Conservation (phyloP, 805 yeast genomes). For the Isabelozyma gotoi region DNA sequence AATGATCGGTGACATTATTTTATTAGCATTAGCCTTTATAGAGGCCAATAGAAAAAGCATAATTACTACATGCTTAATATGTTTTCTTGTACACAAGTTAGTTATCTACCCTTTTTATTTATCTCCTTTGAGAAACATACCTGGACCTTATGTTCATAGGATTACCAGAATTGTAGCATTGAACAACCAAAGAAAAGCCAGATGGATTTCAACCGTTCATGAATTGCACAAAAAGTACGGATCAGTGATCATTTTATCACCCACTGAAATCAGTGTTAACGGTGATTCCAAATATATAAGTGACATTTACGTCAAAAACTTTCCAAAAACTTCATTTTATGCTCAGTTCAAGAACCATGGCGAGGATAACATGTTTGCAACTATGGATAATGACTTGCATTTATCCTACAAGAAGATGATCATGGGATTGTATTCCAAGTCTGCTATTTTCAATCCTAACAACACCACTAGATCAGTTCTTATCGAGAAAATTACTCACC, state of each 20-base stretch:
- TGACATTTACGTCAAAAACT: conserved; percentile 56
- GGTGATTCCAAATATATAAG: conserved; percentile 49
- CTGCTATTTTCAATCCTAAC: conserved; percentile 28
- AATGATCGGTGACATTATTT: background rate
- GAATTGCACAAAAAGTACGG: conserved; percentile 57
- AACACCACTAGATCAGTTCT: conserved; percentile 26
- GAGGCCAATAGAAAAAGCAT: background rate
- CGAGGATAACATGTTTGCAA: conserved; percentile 55
- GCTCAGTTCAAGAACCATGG: conserved; percentile 60
- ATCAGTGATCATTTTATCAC: conserved; percentile 59
- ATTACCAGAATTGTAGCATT: conserved; percentile 36
- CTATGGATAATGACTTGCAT: conserved; percentile 50
- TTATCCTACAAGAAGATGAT: conserved; percentile 33
- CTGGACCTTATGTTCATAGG: conserved; percentile 59
- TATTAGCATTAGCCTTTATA: background rate
- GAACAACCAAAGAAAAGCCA: conserved; percentile 44
- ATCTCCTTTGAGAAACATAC: conserved; percentile 51
- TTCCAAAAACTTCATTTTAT: conserved; percentile 59
- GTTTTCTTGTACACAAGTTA: conserved; percentile 22
- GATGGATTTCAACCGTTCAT: conserved; percentile 42
- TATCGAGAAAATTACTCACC: conserved; percentile 23
- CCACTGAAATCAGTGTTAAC: conserved; percentile 59
- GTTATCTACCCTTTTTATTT: conserved; percentile 46
- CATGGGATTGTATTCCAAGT: conserved; percentile 32
- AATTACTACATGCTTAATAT: background rate